Evolutionary conservation across 441 rosid genomes (phyloP).

Genomic region (Croton setiger): DNA sequence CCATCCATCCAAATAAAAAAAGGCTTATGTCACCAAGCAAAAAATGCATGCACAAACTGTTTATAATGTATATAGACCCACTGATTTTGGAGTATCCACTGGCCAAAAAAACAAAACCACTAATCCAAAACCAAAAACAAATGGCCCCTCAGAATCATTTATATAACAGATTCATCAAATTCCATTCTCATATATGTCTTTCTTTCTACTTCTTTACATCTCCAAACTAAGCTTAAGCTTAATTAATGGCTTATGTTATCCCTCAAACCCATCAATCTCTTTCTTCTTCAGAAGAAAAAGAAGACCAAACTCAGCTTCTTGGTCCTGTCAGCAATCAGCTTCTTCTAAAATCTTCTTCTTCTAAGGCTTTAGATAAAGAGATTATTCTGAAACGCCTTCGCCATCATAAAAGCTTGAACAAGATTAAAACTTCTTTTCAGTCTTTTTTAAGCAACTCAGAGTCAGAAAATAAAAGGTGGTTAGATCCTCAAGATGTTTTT

Average conservation of each 20-base stretch:
- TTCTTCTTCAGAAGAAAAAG: constrained; percentile 26
- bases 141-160: background rate
- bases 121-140: background rate
- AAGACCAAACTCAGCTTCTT: background rate
- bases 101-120: constrained; percentile 3
- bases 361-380: constrained; percentile 31
- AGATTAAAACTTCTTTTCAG: constrained; percentile 29
- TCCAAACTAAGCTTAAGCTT: background rate
- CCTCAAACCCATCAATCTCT: constrained; percentile 28
- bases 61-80: constrained; percentile 8
- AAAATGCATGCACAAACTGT: background rate
- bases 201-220: background rate
- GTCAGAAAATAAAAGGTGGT: constrained; percentile 22
- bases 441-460: constrained; percentile 22
- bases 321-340: constrained; percentile 37
- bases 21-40: background rate
- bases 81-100: constrained; percentile 7
- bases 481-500: constrained; percentile 41
- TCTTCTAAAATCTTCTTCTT: constrained; percentile 31
- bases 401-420: constrained; percentile 40
- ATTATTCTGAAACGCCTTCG: constrained; percentile 50
- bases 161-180: background rate
- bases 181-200: background rate
- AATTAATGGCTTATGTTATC: constrained; percentile 37
- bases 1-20: no score